Evolutionary conservation across 2,329 filamentous ascomycete genomes (phyloP).

Genomic region (Westerdykella ornata): DNA sequence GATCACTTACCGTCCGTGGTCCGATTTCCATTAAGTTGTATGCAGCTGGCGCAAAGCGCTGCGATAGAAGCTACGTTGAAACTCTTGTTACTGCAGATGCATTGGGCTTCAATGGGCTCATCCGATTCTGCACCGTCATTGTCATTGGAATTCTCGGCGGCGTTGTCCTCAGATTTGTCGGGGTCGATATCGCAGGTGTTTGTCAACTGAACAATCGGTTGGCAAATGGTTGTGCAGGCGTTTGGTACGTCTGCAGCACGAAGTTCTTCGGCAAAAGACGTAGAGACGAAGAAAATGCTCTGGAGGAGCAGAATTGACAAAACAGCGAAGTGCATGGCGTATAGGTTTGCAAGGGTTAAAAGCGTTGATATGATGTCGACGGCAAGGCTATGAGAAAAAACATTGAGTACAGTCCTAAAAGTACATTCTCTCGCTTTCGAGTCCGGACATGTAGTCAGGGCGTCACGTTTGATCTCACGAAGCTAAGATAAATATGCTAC

Average conservation of each 20-base stretch:
- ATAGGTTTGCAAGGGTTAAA: too few species aligned
- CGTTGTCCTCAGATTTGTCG: background rate
- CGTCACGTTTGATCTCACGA: too few species aligned
- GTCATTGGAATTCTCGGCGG: background rate
- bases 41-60: conserved; percentile 3
- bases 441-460: too few species aligned
- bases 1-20: conserved; percentile 2
- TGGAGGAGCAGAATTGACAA: conserved; percentile 1
- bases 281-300: conserved; percentile 1
- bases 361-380: too few species aligned
- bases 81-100: conserved; percentile 4
- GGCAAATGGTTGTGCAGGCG: conserved; percentile 3
- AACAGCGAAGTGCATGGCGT: background rate
- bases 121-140: conserved; percentile 1
- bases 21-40: conserved; percentile 2
- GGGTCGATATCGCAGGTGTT: conserved; percentile 3
- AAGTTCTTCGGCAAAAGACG: conserved; percentile 3
- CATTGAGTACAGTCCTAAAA: too few species aligned
- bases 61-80: conserved; percentile 3
- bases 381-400: too few species aligned
- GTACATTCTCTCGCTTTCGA: too few species aligned
- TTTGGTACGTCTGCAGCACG: conserved; percentile 1
- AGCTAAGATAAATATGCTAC: too few species aligned
- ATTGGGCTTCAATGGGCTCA: conserved; percentile 4
- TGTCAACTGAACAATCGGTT: conserved; percentile 4